phyloP scores from a whole-genome alignment of 768 basidiomycete genomes.

The Pluteus cervinus region DNA sequence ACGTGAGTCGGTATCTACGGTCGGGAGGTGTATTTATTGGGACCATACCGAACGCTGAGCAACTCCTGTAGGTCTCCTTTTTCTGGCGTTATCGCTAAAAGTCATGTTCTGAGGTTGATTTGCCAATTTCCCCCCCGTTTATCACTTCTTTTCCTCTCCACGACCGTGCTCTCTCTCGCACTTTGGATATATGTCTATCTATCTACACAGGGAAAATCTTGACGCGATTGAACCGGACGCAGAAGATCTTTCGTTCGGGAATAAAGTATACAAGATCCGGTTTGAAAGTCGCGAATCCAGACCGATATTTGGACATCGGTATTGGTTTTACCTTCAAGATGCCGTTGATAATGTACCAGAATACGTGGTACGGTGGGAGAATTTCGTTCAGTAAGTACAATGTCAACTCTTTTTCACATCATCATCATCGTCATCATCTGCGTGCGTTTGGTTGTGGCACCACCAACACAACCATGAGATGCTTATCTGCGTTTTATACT shows the following conservation, averaged over 20 bases:
- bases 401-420: conserved; percentile 1
- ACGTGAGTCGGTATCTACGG: conserved; percentile 75
- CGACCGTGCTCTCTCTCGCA: conserved; percentile 4
- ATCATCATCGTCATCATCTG: conserved; percentile 1
- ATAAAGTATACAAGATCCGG: conserved; percentile 82
- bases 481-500: no score
- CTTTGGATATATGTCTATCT: no score
- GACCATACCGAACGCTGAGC: conserved; percentile 89
- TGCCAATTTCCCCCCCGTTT: conserved; percentile 7
- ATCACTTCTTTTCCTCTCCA: conserved; percentile 3
- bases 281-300: conserved; percentile 67
- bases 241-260: conserved; percentile 78
- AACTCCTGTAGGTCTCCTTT: conserved; percentile 63
- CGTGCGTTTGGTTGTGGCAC: conserved; percentile 8
- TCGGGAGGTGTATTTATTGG: conserved; percentile 91
- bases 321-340: conserved; percentile 89
- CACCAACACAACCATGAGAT: no score
- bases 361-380: conserved; percentile 94
- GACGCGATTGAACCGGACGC: conserved; percentile 59
- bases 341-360: conserved; percentile 98
- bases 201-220: conserved; percentile 62
- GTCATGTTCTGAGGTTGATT: no score
- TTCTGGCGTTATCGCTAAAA: background rate
- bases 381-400: conserved; percentile 80
- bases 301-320: conserved; percentile 82